These are phyloP conservation scores for Wickerhamomyces tratensis DNA, from an alignment of 805 yeast genomes.

Conservation along the genomic window DNA sequence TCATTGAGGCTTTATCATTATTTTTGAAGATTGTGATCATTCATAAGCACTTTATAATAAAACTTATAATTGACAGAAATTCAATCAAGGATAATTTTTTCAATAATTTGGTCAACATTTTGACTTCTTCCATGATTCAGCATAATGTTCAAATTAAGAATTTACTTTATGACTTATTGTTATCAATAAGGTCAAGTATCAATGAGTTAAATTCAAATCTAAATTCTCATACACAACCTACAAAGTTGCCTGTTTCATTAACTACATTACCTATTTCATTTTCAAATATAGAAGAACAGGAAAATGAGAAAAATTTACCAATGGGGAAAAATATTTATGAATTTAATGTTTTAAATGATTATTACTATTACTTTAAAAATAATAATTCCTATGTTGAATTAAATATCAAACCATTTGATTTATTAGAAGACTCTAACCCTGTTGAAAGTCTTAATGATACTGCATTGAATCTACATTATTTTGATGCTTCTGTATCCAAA, in stretches of 20 bases:
- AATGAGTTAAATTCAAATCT: slow-evolving; percentile 18
- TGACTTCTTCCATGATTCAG: slow-evolving; percentile 33
- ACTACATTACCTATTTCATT: slow-evolving; percentile 15
- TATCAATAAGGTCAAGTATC: slow-evolving; percentile 35
- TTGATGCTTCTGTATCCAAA: slow-evolving; percentile 40
- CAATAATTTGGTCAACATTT: slow-evolving; percentile 34
- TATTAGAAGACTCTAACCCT: slow-evolving; percentile 49
- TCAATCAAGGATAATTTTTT: slow-evolving; percentile 35
- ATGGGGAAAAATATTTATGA: slow-evolving; percentile 13
- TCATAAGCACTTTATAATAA: slow-evolving; percentile 41
- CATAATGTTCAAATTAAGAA: slow-evolving; percentile 41
- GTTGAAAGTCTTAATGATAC: slow-evolving; percentile 38
- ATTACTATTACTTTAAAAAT: slow-evolving; percentile 19
- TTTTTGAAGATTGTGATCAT: slow-evolving; percentile 47
- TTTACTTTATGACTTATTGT: slow-evolving; percentile 46
- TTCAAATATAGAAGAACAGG: background rate
- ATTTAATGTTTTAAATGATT: slow-evolving; percentile 8
- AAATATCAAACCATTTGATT: slow-evolving; percentile 39
- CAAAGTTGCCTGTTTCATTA: background rate
- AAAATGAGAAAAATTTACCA: background rate
- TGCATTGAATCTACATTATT: slow-evolving; percentile 41
- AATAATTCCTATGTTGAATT: slow-evolving; percentile 25
- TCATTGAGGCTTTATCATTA: slow-evolving; percentile 29
- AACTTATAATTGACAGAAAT: slow-evolving; percentile 32
- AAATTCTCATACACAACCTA: slow-evolving; percentile 10